Evolutionary conservation across 805 yeast genomes (phyloP).

Genomic region (Saturnispora silvae): DNA sequence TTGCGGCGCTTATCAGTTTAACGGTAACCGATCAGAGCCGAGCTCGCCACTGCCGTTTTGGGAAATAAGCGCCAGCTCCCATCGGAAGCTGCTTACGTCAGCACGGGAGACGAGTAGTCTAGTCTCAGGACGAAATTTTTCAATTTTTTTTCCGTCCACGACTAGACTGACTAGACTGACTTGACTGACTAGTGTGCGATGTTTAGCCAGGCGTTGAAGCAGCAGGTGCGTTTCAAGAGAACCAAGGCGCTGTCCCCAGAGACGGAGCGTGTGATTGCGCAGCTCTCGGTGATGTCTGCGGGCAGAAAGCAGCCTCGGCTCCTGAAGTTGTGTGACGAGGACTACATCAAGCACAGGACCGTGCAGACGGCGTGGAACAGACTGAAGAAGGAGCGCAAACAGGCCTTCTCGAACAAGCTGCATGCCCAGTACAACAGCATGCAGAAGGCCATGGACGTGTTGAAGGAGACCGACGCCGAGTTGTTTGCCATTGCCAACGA

Average conservation of each 20-base stretch:
- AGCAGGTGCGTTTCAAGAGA: slow-evolving; percentile 28
- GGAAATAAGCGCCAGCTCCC: neutral
- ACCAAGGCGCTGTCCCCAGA: slow-evolving; percentile 23
- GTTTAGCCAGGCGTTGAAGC: neutral
- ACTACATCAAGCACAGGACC: slow-evolving; percentile 72
- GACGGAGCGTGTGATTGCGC: slow-evolving; percentile 28
- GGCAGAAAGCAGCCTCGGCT: slow-evolving; percentile 80
- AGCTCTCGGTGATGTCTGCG: slow-evolving; percentile 77
- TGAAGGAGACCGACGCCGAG: slow-evolving; percentile 39
- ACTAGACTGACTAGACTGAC: too few species aligned
- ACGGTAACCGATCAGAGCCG: neutral
- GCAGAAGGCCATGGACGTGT: slow-evolving; percentile 60
- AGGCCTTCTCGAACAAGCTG: slow-evolving; percentile 32
- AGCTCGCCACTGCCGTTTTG: neutral
- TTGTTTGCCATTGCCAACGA: slow-evolving; percentile 55
- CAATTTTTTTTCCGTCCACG: too few species aligned
- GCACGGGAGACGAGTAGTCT: too few species aligned
- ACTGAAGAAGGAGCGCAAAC: slow-evolving; percentile 42
- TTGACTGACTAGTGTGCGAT: too few species aligned
- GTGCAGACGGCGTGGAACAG: slow-evolving; percentile 76
- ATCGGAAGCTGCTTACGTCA: neutral
- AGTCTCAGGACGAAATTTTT: too few species aligned
- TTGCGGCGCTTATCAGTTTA: neutral
- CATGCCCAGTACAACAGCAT: slow-evolving; percentile 56
- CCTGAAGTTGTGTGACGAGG: slow-evolving; percentile 67